Base-by-base conservation (phyloP, 768 basidiomycete genomes). In the Leccinum aurantiacum region DNA sequence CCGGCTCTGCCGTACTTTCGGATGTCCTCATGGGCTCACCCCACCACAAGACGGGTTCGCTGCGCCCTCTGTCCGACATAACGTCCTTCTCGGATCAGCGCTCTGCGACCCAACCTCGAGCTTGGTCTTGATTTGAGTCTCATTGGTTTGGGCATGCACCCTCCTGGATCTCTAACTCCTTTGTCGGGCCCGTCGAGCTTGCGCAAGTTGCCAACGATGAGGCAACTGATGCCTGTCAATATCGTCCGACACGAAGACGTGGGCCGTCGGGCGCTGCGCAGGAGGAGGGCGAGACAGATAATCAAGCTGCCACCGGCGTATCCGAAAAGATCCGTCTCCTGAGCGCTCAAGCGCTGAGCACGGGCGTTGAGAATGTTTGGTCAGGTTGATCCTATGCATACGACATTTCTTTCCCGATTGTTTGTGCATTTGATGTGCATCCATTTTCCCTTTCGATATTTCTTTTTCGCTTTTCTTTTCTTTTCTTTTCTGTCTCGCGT, bases 241-340 rank as follows among this genome's bases (percentile, higher is more conserved):
- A 37, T 37, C 6, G 6, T 37, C 37, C 14, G 6, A 11, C 37
- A 37, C 14, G 14, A 37, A 37, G 3, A 37, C 6, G 37, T 6
- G 37, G 37, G 37, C 37, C 6, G 37, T 14, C 14, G 13, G 35
- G 33, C 13, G 35, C 5, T 37, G 14, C 6, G 37, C 14, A 93
- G 73, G 91, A 93, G 35, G 14, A 37, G 14, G 14, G 73, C 8
- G 79, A 76, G 63, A 71, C 82, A 90, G 72, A 91, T 89, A 47
- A 84, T 35, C 31, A 91, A 93, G 72, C 79, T 93, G 52, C 91
- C 91, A 15, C 91, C 91, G 2, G 90, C 90, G 35, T 93, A 93
- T 73, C 90, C 87, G 25, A 83, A 35, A 71, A 61, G 33, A 60
- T 6, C 35, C 35, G 14, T 15, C 35, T 6, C 35, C 35, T 37